Evolutionary conservation across 2,329 filamentous ascomycete species (phyloP).

Genomic region (Pseudopyricularia cyperi): DNA sequence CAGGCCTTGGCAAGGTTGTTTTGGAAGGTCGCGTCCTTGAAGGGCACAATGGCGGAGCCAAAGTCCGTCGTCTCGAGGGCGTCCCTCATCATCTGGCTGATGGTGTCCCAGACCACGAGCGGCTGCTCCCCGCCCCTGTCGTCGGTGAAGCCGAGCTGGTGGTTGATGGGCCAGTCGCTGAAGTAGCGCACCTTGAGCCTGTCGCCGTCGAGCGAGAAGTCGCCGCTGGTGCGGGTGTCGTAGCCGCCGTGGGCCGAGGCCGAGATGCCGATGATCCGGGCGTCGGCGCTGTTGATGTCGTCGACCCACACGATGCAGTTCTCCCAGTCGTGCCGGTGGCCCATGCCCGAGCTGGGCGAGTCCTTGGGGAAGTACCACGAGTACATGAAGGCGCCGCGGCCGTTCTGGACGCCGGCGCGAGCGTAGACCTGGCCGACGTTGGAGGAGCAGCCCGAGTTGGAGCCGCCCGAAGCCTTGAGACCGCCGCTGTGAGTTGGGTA

Average conservation of each 20-base stretch:
- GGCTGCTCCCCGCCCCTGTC: conserved; percentile 22
- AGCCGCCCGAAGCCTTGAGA: conserved; percentile 16
- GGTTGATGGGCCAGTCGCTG: conserved; percentile 17
- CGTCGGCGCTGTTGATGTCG: conserved; percentile 11
- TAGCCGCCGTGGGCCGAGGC: conserved; percentile 24
- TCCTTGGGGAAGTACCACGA: conserved; percentile 34
- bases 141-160: conserved; percentile 21
- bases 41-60: conserved; percentile 25
- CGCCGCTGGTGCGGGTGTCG: conserved; percentile 12
- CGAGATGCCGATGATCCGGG: conserved; percentile 20
- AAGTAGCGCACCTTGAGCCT: conserved; percentile 19
- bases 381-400: conserved; percentile 24
- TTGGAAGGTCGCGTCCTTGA: conserved; percentile 16
- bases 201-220: conserved; percentile 9
- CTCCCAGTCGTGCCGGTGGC: conserved; percentile 28
- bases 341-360: conserved; percentile 17
- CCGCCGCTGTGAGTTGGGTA: conserved; percentile 15
- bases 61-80: conserved; percentile 25
- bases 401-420: conserved; percentile 15
- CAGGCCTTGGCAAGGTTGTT: conserved; percentile 8
- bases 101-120: conserved; percentile 28
- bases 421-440: conserved; percentile 24
- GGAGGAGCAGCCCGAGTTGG: conserved; percentile 18
- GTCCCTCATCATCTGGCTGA: conserved; percentile 18
- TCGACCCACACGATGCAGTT: conserved; percentile 19